Evolutionary conservation across 2,329 filamentous ascomycete species (phyloP), one percentile per base, ranked within the genome.

Genomic region (Zalaria sp.): DNA sequence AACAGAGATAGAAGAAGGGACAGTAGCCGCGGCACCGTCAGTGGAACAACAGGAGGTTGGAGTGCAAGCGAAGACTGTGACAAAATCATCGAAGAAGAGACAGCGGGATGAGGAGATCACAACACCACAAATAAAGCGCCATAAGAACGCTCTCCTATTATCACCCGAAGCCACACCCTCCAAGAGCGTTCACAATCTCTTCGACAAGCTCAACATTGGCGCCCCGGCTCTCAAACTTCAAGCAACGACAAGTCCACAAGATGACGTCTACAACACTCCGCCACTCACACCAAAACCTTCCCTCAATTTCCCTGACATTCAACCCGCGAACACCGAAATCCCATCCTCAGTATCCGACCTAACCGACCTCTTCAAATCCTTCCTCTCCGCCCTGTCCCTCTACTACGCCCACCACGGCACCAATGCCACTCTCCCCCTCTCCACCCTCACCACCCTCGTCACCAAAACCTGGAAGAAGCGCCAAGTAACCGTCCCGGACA

Each of bases 391-490:
- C n/a, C 55, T 70, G 8, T 64, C 66, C 4, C 54, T 71, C 27
- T 65, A 70, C 48, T 68, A 65, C 47, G 64, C 68, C 18, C 68
- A 71, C 50, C 67, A 69, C 43, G 66, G 64, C 37, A 62, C 61
- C 8, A 57, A 64, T 4, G 56, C 62, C 10, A 59, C 67, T n/a
- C 58, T 64, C 41, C 58, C 68, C 43, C 51, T 69, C 25, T 49
- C 55, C 25, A 51, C 55, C 25, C 48, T 71, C 27, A 57, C 62
- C 25, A 55, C 59, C 25, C 58, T 60, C 5, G 55, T 66, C 36
- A 62, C 66, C 5, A 55, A 62, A 28, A 58, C 61, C 37, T 69
- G 67, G 62, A 62, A 61, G 42, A 64, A 64, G 43, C 62, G 68
- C 5, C 59, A 58, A 42, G 66, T 71, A 34, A 64, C 58, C 1